phyloP scores from a whole-genome alignment of 73 alveolate genomes.

The Paramecium sonneborni region DNA sequence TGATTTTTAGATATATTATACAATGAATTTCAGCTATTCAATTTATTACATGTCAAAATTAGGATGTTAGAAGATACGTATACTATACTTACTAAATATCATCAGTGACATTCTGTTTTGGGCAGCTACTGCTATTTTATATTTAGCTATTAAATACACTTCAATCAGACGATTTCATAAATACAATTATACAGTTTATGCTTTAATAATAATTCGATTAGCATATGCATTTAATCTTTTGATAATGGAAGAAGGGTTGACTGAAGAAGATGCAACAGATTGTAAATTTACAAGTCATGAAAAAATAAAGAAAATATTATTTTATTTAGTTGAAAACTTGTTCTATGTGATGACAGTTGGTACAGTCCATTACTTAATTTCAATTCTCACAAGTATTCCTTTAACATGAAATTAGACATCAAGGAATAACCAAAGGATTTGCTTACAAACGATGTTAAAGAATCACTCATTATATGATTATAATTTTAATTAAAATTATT shows the following conservation, averaged over 20 bases:
- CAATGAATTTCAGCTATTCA: neutral
- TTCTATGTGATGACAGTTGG: neutral
- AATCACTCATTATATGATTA: neutral
- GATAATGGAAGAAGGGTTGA: neutral
- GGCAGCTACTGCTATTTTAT: neutral
- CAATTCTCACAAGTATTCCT: neutral
- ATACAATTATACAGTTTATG: neutral
- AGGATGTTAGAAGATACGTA: neutral
- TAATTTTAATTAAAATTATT: neutral
- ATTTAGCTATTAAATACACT: neutral
- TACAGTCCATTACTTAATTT: neutral
- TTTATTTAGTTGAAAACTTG: neutral
- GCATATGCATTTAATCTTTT: neutral
- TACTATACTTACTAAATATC: neutral
- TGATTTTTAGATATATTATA: neutral
- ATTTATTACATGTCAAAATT: neutral
- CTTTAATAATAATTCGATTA: neutral
- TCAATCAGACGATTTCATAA: neutral
- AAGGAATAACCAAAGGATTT: neutral
- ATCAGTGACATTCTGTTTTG: neutral
- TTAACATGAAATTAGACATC: neutral
- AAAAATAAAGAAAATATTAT: neutral
- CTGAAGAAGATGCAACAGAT: neutral
- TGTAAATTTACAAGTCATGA: neutral
- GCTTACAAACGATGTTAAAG: neutral